These are phyloP conservation scores for Boletus speciosus DNA, from an alignment of 768 basidiomycete species.

Conservation along the genomic window DNA sequence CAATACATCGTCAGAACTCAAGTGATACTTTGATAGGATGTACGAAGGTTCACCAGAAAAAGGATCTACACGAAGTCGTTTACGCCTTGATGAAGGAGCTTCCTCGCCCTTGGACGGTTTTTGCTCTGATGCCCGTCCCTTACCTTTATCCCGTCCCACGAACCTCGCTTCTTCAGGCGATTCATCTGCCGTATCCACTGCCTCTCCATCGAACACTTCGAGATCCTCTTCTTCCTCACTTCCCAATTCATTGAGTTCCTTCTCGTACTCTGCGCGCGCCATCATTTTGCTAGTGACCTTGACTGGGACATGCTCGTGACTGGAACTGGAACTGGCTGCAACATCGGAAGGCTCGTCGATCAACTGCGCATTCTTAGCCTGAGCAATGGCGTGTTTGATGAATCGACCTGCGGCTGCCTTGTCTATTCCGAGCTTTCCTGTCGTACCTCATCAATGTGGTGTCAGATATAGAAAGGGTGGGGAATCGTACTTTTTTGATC, in stretches of 20 bases:
- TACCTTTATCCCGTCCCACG: conserved; percentile 30
- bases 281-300: conserved; percentile 72
- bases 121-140: conserved; percentile 35
- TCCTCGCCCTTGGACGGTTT: conserved; percentile 11
- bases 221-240: conserved; percentile 43
- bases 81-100: conserved; percentile 37
- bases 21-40: background rate
- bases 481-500: conserved; percentile 38
- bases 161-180: background rate
- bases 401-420: conserved; percentile 77
- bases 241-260: conserved; percentile 43
- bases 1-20: background rate
- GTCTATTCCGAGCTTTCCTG: conserved; percentile 56
- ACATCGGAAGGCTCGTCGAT: conserved; percentile 30
- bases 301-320: conserved; percentile 37
- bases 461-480: background rate
- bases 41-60: conserved; percentile 50
- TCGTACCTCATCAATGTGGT: background rate
- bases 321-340: conserved; percentile 11
- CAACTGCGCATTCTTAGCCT: conserved; percentile 41
- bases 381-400: conserved; percentile 78
- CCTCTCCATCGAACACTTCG: conserved; percentile 34
- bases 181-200: conserved; percentile 5
- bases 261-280: conserved; percentile 62
- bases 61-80: conserved; percentile 56